A percentile compares a stretch with the other conserved stretches of the same genome.
phyloP scores from a whole-genome alignment of 1,284 basidiomycete species.

The Cutaneotrichosporon curvatum region DNA sequence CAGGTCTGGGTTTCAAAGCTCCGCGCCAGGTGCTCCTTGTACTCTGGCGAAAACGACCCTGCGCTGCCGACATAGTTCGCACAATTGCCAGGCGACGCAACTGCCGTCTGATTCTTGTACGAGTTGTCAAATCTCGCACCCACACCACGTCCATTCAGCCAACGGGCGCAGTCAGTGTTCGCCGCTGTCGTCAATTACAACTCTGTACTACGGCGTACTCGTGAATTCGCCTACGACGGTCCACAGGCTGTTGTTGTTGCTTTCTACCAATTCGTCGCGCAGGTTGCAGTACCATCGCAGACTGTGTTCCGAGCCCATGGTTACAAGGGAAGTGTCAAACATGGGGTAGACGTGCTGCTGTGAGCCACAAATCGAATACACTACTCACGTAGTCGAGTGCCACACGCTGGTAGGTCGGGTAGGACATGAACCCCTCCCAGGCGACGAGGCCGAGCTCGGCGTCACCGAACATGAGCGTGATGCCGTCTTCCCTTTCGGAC shows the following conservation, averaged over 20 bases:
- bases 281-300: slow-evolving; percentile 54
- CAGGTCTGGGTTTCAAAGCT: slow-evolving; percentile 74
- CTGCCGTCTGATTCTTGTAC: neutral
- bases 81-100: slow-evolving; percentile 10
- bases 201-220: slow-evolving; percentile 37
- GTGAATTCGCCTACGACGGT: slow-evolving; percentile 80
- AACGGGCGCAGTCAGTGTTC: slow-evolving; percentile 66
- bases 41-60: slow-evolving; percentile 50
- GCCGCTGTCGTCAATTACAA: neutral
- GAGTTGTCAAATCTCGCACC: slow-evolving; percentile 76
- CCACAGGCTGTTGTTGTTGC: slow-evolving; percentile 56
- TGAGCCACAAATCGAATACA: neutral
- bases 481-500: neutral
- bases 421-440: slow-evolving; percentile 66
- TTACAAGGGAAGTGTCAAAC: slow-evolving; percentile 29
- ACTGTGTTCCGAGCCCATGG: slow-evolving; percentile 30
- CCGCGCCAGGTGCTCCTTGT: slow-evolving; percentile 69
- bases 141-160: slow-evolving; percentile 61
- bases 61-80: too few species aligned
- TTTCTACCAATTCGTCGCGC: slow-evolving; percentile 49
- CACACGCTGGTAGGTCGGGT: slow-evolving; percentile 26
- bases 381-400: slow-evolving; percentile 16
- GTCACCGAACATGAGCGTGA: slow-evolving; percentile 53
- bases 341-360: slow-evolving; percentile 56
- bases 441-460: slow-evolving; percentile 69